Evolutionary conservation across 257 asterid species (phyloP).

Genomic region (Craterostigma plantagineum): DNA sequence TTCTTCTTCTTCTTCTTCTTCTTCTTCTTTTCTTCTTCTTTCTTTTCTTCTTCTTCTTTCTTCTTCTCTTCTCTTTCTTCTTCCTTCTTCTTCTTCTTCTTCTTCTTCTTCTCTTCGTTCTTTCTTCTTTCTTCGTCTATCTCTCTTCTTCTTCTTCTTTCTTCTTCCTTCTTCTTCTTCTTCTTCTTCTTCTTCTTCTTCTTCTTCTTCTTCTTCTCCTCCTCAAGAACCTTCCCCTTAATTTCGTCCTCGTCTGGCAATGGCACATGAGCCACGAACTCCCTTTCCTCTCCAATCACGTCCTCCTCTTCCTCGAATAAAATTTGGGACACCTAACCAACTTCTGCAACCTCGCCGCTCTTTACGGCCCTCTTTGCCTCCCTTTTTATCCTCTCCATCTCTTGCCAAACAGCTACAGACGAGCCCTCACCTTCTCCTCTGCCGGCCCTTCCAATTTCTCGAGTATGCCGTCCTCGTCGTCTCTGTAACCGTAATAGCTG

Average conservation of each 20-base stretch:
- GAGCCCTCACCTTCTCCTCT: conserved; percentile 54
- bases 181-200: no score
- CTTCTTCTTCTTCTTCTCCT: no score
- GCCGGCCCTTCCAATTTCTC: conserved; percentile 75
- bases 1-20: no score
- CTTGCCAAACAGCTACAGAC: conserved; percentile 61
- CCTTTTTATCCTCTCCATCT: conserved; percentile 65
- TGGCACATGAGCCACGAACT: conserved; percentile 81
- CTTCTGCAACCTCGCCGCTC: conserved; percentile 87
- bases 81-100: no score
- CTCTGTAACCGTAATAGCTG: conserved; percentile 88
- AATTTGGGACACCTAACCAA: conserved; percentile 74
- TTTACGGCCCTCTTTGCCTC: conserved; percentile 79
- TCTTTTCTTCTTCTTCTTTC: no score
- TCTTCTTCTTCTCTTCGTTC: no score
- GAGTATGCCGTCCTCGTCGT: conserved; percentile 87
- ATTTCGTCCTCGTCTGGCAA: conserved; percentile 87
- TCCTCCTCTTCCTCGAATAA: conserved; percentile 87
- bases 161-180: no score
- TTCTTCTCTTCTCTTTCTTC: no score
- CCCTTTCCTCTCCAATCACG: conserved; percentile 70
- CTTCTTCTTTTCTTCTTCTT: no score
- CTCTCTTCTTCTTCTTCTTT: no score
- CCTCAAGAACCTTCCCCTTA: conserved; percentile 68
- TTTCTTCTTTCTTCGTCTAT: no score